phyloP scores from a whole-genome alignment of 352 stramenopile species.

The Saprolegnia diclina region DNA sequence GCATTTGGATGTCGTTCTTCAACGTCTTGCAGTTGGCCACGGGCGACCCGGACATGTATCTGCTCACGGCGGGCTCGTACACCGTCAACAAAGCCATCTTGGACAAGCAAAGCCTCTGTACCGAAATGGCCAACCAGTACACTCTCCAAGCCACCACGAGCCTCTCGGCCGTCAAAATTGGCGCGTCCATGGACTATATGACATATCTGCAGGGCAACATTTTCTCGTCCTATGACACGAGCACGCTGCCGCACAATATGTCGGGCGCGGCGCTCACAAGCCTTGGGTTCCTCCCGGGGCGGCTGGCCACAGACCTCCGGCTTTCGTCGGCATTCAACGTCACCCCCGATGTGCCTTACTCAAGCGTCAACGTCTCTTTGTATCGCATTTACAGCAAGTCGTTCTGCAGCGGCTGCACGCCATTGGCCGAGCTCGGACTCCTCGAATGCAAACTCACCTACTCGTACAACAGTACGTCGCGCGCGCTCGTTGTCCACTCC shows the following conservation, averaged over 20 bases:
- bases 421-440: conserved; percentile 11
- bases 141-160: neutral
- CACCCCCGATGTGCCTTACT: neutral
- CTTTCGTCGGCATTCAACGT: neutral
- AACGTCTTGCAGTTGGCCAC: neutral
- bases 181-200: neutral
- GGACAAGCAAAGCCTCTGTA: neutral
- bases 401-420: conserved; percentile 15
- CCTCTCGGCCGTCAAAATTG: neutral
- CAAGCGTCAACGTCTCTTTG: conserved; percentile 13
- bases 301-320: conserved; percentile 5
- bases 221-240: neutral
- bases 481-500: neutral
- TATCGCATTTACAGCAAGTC: conserved; percentile 15
- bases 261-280: neutral
- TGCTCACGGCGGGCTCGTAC: conserved; percentile 2
- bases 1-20: neutral
- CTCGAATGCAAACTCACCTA: neutral
- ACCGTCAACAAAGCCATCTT: neutral
- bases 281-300: conserved; percentile 4
- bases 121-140: neutral
- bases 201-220: conserved; percentile 14
- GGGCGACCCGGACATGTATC: neutral
- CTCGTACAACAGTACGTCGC: conserved; percentile 6
- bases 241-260: neutral